Percentiles rank a stretch among this genome's conserved stretches.
Conservation (phyloP, 371 early-diverging fungal species). For the Circinella minor region DNA sequence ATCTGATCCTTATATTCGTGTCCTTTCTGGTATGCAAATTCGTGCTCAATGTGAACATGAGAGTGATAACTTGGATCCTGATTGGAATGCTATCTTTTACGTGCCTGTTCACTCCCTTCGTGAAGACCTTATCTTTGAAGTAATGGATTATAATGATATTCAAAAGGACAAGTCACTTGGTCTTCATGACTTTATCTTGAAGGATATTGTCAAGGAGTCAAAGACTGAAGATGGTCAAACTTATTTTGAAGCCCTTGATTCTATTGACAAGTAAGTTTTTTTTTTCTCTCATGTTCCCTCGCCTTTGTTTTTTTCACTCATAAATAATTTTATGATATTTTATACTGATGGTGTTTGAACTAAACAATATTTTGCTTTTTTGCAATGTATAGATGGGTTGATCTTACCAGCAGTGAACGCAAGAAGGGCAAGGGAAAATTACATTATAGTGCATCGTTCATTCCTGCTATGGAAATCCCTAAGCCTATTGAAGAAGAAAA, state of each 20-base stretch:
- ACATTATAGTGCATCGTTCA: conserved; percentile 70
- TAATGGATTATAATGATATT: conserved; percentile 80
- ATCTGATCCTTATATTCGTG: conserved; percentile 85
- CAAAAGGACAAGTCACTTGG: conserved; percentile 76
- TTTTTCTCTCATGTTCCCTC: background rate
- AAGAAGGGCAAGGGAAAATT: conserved; percentile 68
- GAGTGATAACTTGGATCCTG: conserved; percentile 77
- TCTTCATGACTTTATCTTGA: conserved; percentile 43
- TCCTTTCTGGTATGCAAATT: conserved; percentile 65
- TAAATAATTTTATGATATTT: background rate
- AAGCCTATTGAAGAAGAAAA: conserved; percentile 23
- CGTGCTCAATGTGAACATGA: conserved; percentile 72
- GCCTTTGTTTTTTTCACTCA: background rate
- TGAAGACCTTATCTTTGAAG: conserved; percentile 75
- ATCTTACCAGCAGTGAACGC: conserved; percentile 63
- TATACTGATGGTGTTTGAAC: background rate
- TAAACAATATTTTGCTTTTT: background rate
- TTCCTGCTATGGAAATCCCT: conserved; percentile 70
- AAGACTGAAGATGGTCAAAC: conserved; percentile 41
- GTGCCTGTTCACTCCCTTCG: conserved; percentile 72
- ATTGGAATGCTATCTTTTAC: conserved; percentile 79
- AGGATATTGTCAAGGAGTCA: conserved; percentile 43
- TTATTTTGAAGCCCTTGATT: conserved; percentile 41
- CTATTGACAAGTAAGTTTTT: conserved; percentile 38
- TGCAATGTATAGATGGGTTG: conserved; percentile 46